Base-by-base conservation (phyloP, 2,329 filamentous ascomycete species). In the Drechslera avenae region DNA sequence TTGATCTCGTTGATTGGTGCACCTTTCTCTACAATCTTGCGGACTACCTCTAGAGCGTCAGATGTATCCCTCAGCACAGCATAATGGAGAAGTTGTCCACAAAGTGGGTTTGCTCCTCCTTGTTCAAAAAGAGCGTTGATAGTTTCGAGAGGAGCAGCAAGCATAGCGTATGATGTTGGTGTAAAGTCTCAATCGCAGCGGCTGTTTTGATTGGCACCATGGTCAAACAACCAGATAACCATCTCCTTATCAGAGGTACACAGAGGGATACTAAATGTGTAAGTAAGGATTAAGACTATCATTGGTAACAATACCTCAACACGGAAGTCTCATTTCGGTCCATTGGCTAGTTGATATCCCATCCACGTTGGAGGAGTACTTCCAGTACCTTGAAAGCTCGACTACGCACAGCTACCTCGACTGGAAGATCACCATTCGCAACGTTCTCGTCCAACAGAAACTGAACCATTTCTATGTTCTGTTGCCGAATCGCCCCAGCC, bases 51-150 rank as follows among this genome's bases (percentile, higher is more conserved):
- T 18, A 49, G 45, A 39, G 44, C 40, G 17, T 53, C 32, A 37
- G 43, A 17, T 49, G 17, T 40, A 23, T 53, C 39, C 28, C 50
- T 48, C 10, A 48, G 23, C 17, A 53, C 45, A 32, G 50, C 44
- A 14, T 41, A 39, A 35, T 53, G 39, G n/a, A 53, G 50, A 39
- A 53, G 50, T 45, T 53, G 44, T 45, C 50, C 44, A 49, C 28
- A 49, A 21, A 13, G 33, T 30, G 18, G 32, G 31, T 49, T 35
- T 44, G 44, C 50, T 12, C 45, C 45, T 44, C 39, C n/a, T n/a
- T n/a, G 31, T 28, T 37, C 2, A 14, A 49, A 49, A 19, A 53
- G 34, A 39, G 5, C 13, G 21, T 48, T 19, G 32, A 53, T 53
- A 30, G 21, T 34, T 44, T 51, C 32, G 6, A 53, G 39, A 36